Evolutionary conservation across 805 yeast species (phyloP).

Genomic region (Pichia eremophila): DNA sequence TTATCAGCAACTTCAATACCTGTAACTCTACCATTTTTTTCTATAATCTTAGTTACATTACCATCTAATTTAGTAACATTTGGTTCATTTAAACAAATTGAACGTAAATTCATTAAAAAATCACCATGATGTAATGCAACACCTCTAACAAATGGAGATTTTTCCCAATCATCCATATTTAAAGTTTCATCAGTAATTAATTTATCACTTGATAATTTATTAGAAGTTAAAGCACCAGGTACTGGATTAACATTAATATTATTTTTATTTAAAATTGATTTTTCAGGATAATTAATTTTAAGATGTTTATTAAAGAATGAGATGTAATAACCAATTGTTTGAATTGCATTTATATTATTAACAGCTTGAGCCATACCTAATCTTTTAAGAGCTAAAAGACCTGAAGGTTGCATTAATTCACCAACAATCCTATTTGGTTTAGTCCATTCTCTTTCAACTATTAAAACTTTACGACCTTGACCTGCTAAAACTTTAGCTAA

Average conservation of each 20-base stretch:
- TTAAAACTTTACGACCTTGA: slow-evolving; percentile 75
- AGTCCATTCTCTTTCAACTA: slow-evolving; percentile 81
- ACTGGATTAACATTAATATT: slow-evolving; percentile 32
- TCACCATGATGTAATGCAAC: slow-evolving; percentile 91
- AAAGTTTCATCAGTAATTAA: slow-evolving; percentile 41
- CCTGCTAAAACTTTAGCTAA: slow-evolving; percentile 84
- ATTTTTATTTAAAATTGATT: slow-evolving; percentile 36
- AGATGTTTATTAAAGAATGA: slow-evolving; percentile 52
- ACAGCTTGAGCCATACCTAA: slow-evolving; percentile 75
- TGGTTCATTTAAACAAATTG: slow-evolving; percentile 54
- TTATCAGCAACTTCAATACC: slow-evolving; percentile 61
- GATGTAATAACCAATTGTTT: slow-evolving; percentile 73
- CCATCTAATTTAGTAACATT: slow-evolving; percentile 79
- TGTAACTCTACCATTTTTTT: slow-evolving; percentile 45
- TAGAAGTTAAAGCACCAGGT: slow-evolving; percentile 30
- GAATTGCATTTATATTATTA: slow-evolving; percentile 68
- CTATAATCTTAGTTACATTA: slow-evolving; percentile 60
- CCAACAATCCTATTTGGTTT: slow-evolving; percentile 97
- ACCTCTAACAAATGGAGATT: slow-evolving; percentile 52
- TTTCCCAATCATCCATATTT: slow-evolving; percentile 44
- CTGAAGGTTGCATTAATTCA: slow-evolving; percentile 94
- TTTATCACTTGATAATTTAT: slow-evolving; percentile 30
- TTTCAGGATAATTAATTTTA: slow-evolving; percentile 62
- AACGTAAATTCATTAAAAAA: slow-evolving; percentile 68
- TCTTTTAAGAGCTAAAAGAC: slow-evolving; percentile 73